Conservation (phyloP, 148 eudicot genomes). For the Cornus suecica region DNA sequence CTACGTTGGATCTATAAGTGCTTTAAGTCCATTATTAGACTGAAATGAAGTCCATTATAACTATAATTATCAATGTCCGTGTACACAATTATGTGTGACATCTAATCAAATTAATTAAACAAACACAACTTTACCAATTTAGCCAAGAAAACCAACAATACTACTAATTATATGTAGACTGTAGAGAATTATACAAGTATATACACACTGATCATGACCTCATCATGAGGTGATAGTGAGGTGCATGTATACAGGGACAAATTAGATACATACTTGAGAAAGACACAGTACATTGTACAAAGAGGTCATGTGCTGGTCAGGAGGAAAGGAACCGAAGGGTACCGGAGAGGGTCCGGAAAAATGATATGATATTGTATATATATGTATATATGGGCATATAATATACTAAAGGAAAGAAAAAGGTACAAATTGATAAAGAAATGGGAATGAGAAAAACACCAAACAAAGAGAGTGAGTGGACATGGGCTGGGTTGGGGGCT, state of each 20-base stretch:
- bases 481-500: background rate
- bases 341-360: no score
- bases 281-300: background rate
- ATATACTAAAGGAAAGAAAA: background rate
- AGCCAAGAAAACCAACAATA: no score
- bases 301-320: background rate
- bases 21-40: no score
- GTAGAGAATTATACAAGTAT: no score
- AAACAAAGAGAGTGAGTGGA: background rate
- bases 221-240: conserved; percentile 24
- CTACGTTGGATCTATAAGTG: background rate
- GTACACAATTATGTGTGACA: no score
- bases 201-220: conserved; percentile 12
- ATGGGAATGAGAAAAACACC: background rate
- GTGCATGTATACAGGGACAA: conserved; percentile 13
- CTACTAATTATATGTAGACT: background rate
- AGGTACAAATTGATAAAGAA: background rate
- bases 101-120: background rate
- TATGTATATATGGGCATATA: no score
- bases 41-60: background rate
- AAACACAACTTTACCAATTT: no score
- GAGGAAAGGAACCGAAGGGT: background rate
- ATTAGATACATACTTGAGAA: background rate
- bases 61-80: background rate
- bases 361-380: no score